Base-by-base conservation (phyloP, 1,139 yeast genomes). In the Taphrina flavorubra region DNA sequence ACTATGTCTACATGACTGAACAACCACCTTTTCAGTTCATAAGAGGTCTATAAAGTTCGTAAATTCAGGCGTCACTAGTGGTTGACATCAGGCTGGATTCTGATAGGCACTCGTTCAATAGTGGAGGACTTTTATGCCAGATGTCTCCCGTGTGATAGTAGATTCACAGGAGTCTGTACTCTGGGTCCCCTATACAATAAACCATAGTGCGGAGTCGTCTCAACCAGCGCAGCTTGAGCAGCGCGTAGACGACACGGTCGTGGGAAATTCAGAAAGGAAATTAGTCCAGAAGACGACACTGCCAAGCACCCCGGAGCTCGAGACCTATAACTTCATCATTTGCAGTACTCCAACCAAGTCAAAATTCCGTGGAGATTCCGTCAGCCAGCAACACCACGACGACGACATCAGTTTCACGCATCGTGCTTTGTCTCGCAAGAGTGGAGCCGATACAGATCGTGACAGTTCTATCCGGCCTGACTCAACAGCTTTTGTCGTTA, bases 131-230 rank as follows among this genome's bases (percentile, higher is more conserved):
- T 49, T 8, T 25, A 49, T 49, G 53, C 53, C 53, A 49, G 53
- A 49, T 49, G 53, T 25, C 36, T 10, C 53, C 10, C 31, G 10
- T 49, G 53, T 49, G 14, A 49, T 49, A 20, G n/a, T 18, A 6
- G 53, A 49, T 20, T 49, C 53, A 25, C 53, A 49, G 7, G 53
- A 49, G 3, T 49, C 53, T 34, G n/a, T 16, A 13, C 18, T 44
- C 8, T 7, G 18, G 18, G 47, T 7, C 8, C n/a, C 2, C 47
- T 8, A 44, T 44, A 44, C 18, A 7, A 13, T 18, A 44, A n/a
- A 44, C 8, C 18, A 44, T 18, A 44, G 3, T 6, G n/a, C 47
- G 18, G 18, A 44, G 8, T 7, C 8, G 8, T 44, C 18, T 14
- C n/a, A n/a, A 2, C 13, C 47, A 14, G 8, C 18, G 2, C 47